Evolutionary conservation across 345 rosid genomes (phyloP).

Genomic region (Pistacia integerrima): DNA sequence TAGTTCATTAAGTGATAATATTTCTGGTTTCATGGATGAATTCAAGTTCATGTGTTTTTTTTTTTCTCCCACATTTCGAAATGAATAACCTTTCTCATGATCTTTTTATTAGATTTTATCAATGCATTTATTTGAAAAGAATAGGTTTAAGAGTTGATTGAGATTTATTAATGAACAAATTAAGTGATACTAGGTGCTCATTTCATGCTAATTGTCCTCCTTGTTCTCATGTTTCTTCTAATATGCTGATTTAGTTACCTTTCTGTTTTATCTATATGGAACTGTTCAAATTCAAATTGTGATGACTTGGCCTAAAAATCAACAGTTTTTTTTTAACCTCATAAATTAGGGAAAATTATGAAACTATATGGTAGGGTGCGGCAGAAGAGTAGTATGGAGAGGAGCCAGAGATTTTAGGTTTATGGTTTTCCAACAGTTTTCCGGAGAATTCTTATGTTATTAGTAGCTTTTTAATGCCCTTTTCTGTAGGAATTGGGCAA

Average conservation of each 20-base stretch:
- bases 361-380: no score
- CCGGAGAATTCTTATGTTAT: not conserved
- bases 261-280: no score
- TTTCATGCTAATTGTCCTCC: no score
- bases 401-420: no score
- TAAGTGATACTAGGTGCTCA: no score
- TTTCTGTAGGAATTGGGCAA: not conserved
- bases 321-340: no score
- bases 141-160: not conserved
- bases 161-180: not conserved
- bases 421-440: not conserved
- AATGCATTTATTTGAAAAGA: not conserved
- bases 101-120: not conserved
- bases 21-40: not conserved
- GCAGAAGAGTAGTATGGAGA: no score
- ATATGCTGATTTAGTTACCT: no score
- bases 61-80: not conserved
- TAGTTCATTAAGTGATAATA: not conserved
- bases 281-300: no score
- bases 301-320: no score
- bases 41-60: not conserved
- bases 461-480: not conserved
- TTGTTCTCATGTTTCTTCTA: no score
- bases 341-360: no score
- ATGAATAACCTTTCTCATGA: not conserved